These are phyloP conservation scores for Rhizodiscina lignyota DNA, from an alignment of 495 filamentous ascomycete species.

Conservation along the genomic window DNA sequence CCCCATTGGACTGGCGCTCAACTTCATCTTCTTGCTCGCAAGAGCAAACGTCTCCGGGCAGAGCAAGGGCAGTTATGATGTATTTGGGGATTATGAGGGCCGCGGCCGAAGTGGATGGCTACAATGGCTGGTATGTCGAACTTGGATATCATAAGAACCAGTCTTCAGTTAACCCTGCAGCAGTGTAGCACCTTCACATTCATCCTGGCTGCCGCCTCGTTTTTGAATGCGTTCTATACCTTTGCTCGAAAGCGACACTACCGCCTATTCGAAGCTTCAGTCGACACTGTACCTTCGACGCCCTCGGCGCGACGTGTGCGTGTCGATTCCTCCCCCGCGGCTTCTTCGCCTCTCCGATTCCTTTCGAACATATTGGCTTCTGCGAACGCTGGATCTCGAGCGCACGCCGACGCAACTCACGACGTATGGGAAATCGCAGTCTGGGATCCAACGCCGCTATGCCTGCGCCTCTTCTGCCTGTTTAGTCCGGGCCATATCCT, in stretches of 20 bases:
- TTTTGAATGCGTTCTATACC: conserved; percentile 64
- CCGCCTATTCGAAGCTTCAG: conserved; percentile 73
- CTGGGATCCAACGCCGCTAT: conserved; percentile 83
- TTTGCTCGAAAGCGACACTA: conserved; percentile 73
- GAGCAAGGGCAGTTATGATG: conserved; percentile 48
- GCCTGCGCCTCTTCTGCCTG: conserved; percentile 66
- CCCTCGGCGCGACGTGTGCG: conserved; percentile 79
- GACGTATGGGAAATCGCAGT: conserved; percentile 93
- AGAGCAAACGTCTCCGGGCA: conserved; percentile 54
- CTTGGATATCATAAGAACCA: neutral
- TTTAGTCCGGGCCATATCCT: conserved; percentile 88
- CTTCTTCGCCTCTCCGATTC: conserved; percentile 63
- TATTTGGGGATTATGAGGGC: conserved; percentile 55
- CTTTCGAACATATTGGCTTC: conserved; percentile 47
- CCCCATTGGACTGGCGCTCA: conserved; percentile 55
- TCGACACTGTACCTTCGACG: conserved; percentile 58
- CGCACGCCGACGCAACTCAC: conserved; percentile 64
- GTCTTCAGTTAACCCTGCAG: neutral
- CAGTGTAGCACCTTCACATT: conserved; percentile 55
- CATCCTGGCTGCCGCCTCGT: conserved; percentile 44
- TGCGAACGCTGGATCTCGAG: conserved; percentile 49
- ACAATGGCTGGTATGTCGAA: neutral
- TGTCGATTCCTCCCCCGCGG: conserved; percentile 71
- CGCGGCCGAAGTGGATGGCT: conserved; percentile 22
- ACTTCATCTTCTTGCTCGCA: conserved; percentile 66